Evolutionary conservation across 352 stramenopile species (phyloP).

Genomic region (Phytophthora niederhauseri): DNA sequence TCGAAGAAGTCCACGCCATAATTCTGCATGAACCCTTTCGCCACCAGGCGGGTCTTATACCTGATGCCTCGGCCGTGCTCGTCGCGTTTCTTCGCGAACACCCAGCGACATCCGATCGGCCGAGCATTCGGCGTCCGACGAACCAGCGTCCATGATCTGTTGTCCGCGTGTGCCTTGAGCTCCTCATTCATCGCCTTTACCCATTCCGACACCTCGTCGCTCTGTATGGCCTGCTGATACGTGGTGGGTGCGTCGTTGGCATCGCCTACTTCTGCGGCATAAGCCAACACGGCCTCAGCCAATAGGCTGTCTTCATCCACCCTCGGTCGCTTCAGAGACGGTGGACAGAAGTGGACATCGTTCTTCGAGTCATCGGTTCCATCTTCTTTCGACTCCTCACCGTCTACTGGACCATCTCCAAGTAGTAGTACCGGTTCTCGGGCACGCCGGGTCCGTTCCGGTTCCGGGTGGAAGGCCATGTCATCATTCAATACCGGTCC

Average conservation of each 20-base stretch:
- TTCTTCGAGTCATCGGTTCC: neutral
- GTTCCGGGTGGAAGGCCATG: too few species aligned
- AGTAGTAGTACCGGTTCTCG: too few species aligned
- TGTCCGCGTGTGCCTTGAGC: conserved; percentile 8
- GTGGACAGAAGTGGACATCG: neutral
- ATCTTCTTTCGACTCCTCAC: too few species aligned
- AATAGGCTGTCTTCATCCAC: conserved; percentile 6
- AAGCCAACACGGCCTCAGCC: conserved; percentile 2
- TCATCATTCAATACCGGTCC: too few species aligned
- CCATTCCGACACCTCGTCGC: conserved; percentile 4
- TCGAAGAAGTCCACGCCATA: too few species aligned
- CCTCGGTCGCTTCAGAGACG: neutral
- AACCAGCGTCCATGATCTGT: conserved; percentile 11
- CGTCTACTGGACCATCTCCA: too few species aligned
- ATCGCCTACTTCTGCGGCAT: neutral
- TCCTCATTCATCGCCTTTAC: conserved; percentile 11
- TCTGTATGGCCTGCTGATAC: conserved; percentile 5
- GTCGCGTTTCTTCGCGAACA: too few species aligned
- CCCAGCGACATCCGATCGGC: neutral
- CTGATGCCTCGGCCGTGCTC: too few species aligned
- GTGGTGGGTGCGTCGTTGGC: conserved; percentile 2
- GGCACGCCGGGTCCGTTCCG: too few species aligned
- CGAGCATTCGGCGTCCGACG: neutral
- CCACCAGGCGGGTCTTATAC: too few species aligned
- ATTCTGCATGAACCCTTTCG: too few species aligned